Base-by-base conservation (phyloP, 169 alveolate species). In the Eimeria praecox region DNA sequence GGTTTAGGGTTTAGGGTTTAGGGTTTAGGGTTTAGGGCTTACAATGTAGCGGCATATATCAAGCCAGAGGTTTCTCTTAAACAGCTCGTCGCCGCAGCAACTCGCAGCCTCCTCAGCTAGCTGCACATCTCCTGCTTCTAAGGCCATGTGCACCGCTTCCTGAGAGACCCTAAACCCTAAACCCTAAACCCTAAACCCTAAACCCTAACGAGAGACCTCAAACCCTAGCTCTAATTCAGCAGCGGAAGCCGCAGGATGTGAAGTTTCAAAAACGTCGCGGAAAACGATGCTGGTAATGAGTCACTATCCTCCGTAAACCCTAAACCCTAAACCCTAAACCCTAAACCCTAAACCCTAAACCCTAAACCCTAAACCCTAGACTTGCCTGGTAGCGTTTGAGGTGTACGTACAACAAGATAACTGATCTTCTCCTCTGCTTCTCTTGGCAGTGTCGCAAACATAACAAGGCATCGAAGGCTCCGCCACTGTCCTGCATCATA, bases 371-470 rank as follows among this genome's bases (percentile, higher is more conserved):
- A 30, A 66, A 66, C 77, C 77, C n/a, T n/a, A n/a, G n/a, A n/a
- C 85, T 75, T 78, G 89, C 89, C 89, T 78, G 89, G 66, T 78
- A 78, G 59, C 89, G 59, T 64, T 78, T 78, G 89, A 78, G 89
- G 89, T 78, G 89, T 44, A 78, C 89, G 38, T 78, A 78, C 89
- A 78, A 35, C 66, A 78, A 20, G 35, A 78, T 42, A 14, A 78
- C 89, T 42, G 54, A 12, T 20, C 89, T 52, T 22, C 89, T 14
- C 35, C 64, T 78, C 30, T 33, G 20, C 46, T 78, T 78, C 66
- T 35, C 89, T 78, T 78, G 64, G 89, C 89, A 78, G 64, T 78
- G 89, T 18, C 89, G 89, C 64, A 78, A 33, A 78, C 64, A 78
- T 24, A 78, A 20, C 89, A 78, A 35, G 16, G 89, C 89, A 56